These are phyloP conservation scores for Stemphylium lycopersici DNA, from an alignment of 2,329 filamentous ascomycete species.

Conservation along the genomic window DNA sequence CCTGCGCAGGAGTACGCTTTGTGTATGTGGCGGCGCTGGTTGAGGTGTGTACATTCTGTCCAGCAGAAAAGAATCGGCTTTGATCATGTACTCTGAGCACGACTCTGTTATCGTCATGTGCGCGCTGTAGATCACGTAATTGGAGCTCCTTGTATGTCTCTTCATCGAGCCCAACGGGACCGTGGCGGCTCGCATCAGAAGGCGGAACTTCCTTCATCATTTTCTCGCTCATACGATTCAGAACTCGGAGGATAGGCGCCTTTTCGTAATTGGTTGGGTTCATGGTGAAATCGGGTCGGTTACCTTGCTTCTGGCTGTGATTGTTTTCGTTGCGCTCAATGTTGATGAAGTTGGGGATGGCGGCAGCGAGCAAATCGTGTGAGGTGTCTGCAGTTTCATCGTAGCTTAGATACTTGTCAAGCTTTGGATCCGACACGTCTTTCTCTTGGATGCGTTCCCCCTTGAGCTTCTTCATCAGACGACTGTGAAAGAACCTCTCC, in stretches of 20 bases:
- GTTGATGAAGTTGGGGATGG: conserved; percentile 88
- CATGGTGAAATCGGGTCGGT: conserved; percentile 90
- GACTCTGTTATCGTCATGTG: conserved; percentile 76
- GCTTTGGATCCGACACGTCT: conserved; percentile 76
- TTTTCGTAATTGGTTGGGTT: conserved; percentile 74
- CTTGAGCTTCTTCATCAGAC: conserved; percentile 86
- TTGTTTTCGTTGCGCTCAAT: conserved; percentile 95
- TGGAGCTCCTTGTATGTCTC: conserved; percentile 75
- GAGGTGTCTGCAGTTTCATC: conserved; percentile 64
- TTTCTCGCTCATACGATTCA: conserved; percentile 92
- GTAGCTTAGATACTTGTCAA: conserved; percentile 83
- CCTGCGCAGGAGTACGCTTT: conserved; percentile 71
- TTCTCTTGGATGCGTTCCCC: conserved; percentile 83
- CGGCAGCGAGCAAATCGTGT: conserved; percentile 58
- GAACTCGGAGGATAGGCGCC: conserved; percentile 83
- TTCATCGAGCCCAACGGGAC: conserved; percentile 71
- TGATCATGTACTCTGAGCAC: conserved; percentile 89
- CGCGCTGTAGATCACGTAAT: conserved; percentile 79
- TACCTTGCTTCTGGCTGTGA: conserved; percentile 84
- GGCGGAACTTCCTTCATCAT: conserved; percentile 88
- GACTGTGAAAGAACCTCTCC: conserved; percentile 91
- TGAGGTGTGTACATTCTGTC: conserved; percentile 52
- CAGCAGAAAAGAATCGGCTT: conserved; percentile 74
- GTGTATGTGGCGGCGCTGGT: conserved; percentile 65
- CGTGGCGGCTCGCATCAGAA: conserved; percentile 71